A percentile compares a stretch with the other conserved stretches of the same genome.
Conservation (phyloP, 148 eudicot genomes). For the Camellia japonica region DNA sequence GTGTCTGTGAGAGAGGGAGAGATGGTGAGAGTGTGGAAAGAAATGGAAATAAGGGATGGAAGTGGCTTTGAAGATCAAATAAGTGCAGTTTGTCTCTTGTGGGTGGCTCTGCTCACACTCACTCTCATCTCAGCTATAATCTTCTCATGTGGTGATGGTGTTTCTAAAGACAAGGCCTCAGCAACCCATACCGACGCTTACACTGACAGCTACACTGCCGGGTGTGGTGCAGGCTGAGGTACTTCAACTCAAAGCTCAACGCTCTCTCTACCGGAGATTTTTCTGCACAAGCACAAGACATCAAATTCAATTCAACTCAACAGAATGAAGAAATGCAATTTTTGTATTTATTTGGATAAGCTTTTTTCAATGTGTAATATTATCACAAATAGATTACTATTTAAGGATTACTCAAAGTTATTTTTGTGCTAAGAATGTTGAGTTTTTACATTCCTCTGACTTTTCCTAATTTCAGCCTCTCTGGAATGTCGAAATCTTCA, state of each 20-base stretch:
- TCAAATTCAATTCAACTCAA: not conserved
- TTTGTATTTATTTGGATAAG: not conserved
- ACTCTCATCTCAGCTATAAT: conserved; percentile 25
- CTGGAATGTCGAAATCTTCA: conserved; percentile 83
- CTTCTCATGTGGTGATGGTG: conserved; percentile 48
- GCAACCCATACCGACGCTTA: conserved; percentile 21
- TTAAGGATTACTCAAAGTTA: not conserved
- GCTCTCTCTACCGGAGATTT: not conserved
- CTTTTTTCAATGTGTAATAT: not conserved
- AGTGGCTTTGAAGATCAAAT: conserved; percentile 13
- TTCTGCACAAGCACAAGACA: not conserved
- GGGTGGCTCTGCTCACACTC: conserved; percentile 31
- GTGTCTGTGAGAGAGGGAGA: not conserved
- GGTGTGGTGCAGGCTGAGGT: conserved; percentile 27
- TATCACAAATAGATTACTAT: not conserved
- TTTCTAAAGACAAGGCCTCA: conserved; percentile 30
- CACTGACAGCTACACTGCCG: conserved; percentile 26
- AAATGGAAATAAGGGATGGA: conserved; percentile 14
- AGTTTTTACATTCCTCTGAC: conserved; percentile 23
- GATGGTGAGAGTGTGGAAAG: conserved; percentile 20
- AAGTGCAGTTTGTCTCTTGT: conserved; percentile 19
- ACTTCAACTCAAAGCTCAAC: conserved; percentile 21
- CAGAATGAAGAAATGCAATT: not conserved
- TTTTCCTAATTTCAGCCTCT: conserved; percentile 65
- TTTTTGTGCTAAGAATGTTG: not conserved